A percentile compares a stretch with the other conserved stretches of the same genome.
Conservation (phyloP, 306 rosid species). For the Vigna radiata region DNA sequence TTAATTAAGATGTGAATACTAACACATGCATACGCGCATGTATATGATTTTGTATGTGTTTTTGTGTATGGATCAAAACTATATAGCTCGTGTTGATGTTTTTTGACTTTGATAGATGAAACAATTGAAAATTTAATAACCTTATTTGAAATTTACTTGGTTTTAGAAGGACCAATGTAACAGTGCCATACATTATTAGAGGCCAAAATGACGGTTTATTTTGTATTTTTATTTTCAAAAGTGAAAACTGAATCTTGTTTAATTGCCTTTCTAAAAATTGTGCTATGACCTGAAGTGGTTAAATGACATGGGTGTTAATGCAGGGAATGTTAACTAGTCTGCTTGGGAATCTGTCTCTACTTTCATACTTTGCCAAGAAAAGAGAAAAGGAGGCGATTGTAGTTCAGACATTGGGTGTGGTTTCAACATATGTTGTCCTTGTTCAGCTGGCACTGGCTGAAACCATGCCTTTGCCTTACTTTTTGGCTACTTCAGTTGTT, state of each 20-base stretch:
- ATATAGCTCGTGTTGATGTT: too few species aligned
- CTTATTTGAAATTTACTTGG: too few species aligned
- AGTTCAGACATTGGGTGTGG: constrained; percentile 81
- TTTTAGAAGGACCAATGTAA: too few species aligned
- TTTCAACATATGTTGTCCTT: constrained; percentile 68
- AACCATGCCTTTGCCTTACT: constrained; percentile 83
- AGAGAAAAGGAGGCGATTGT: constrained; percentile 85
- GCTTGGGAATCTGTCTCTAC: constrained; percentile 86
- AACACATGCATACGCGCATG: too few species aligned
- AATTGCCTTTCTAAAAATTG: neutral
- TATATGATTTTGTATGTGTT: too few species aligned
- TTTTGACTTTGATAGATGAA: too few species aligned
- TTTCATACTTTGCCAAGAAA: constrained; percentile 90
- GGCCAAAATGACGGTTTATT: neutral
- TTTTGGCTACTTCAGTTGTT: constrained; percentile 64
- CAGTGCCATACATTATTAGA: neutral
- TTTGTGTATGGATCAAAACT: too few species aligned
- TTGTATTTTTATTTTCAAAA: neutral
- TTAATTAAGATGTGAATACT: too few species aligned
- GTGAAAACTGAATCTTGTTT: constrained; percentile 12
- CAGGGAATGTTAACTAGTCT: constrained; percentile 89
- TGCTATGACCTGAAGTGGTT: neutral
- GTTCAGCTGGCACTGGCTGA: constrained; percentile 81
- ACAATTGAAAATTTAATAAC: too few species aligned
- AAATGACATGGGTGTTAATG: constrained; percentile 44